Percentiles rank a stretch among this genome's conserved stretches.
These are phyloP conservation scores for Dothistroma septosporum DNA, from an alignment of 2,329 filamentous ascomycete species.

Conservation along the genomic window DNA sequence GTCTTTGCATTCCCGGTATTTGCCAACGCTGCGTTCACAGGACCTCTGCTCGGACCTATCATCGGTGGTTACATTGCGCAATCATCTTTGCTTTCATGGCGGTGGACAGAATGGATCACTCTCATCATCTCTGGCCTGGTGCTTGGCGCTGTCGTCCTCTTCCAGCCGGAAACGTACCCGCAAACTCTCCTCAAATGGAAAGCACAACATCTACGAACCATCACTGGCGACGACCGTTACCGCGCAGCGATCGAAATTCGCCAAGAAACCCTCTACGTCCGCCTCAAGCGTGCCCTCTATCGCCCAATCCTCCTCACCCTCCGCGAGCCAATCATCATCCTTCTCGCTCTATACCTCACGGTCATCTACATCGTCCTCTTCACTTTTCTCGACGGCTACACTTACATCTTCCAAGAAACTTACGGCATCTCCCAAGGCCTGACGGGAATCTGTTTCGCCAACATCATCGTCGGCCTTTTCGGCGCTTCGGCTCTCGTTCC, in stretches of 20 bases:
- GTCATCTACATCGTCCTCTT: conserved; percentile 53
- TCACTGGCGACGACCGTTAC: conserved; percentile 44
- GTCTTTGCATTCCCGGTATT: conserved; percentile 51
- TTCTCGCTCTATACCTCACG: conserved; percentile 50
- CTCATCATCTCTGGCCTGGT: conserved; percentile 33
- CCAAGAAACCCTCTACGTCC: conserved; percentile 36
- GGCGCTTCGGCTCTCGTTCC: conserved; percentile 16
- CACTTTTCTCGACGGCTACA: conserved; percentile 52
- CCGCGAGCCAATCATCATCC: conserved; percentile 37
- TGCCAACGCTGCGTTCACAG: conserved; percentile 43
- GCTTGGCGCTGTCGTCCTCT: conserved; percentile 35
- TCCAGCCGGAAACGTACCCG: conserved; percentile 51
- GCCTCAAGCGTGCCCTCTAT: conserved; percentile 38
- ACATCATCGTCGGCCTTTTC: conserved; percentile 18
- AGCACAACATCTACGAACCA: conserved; percentile 30
- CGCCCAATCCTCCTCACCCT: conserved; percentile 43
- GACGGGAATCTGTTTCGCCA: conserved; percentile 17
- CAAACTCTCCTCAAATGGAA: conserved; percentile 39
- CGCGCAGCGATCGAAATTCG: conserved; percentile 46
- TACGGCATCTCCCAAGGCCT: conserved; percentile 40
- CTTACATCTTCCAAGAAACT: conserved; percentile 50
- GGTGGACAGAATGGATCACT: conserved; percentile 44
- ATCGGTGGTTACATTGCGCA: conserved; percentile 45
- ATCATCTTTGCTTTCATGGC: conserved; percentile 39
- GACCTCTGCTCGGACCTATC: conserved; percentile 43